Conservation (phyloP, 2,329 filamentous ascomycete genomes). For the Thielaviopsis musarum region DNA sequence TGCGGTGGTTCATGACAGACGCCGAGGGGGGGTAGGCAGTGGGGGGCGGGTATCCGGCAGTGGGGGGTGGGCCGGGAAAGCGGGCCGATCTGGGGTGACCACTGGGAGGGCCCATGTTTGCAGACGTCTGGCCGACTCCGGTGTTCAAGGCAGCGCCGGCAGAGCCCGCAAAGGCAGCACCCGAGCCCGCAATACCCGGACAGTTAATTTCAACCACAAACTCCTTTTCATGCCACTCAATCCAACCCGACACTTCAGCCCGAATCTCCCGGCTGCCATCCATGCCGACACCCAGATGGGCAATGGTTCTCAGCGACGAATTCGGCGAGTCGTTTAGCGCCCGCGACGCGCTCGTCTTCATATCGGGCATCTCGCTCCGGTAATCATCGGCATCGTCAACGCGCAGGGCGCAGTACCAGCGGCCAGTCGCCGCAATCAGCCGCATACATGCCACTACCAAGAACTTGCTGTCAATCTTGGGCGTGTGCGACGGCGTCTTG, state of each 20-base stretch:
- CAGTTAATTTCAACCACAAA: constrained; percentile 10
- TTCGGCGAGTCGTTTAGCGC: neutral
- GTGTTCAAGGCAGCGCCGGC: constrained; percentile 1
- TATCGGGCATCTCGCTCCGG: constrained; percentile 9
- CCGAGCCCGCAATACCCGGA: neutral
- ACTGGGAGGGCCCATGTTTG: neutral
- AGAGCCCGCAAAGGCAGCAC: neutral
- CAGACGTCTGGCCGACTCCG: neutral
- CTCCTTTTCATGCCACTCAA: constrained; percentile 10
- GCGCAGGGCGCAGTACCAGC: constrained; percentile 10
- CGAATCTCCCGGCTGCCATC: constrained; percentile 10
- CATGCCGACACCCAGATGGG: constrained; percentile 9
- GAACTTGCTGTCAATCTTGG: constrained; percentile 11
- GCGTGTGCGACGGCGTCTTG: constrained; percentile 6
- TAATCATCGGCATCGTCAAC: constrained; percentile 10
- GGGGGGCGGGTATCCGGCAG: constrained; percentile 4
- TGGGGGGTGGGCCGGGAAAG: neutral
- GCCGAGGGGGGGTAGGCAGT: neutral
- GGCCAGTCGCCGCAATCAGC: constrained; percentile 1
- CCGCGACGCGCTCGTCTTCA: neutral
- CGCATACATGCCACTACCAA: constrained; percentile 9
- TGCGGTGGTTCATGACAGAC: neutral
- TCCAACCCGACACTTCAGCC: constrained; percentile 10
- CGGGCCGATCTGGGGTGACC: neutral
- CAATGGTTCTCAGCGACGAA: constrained; percentile 3